Conservation (phyloP, 306 rosid genomes). For the Nissolia schottii region DNA sequence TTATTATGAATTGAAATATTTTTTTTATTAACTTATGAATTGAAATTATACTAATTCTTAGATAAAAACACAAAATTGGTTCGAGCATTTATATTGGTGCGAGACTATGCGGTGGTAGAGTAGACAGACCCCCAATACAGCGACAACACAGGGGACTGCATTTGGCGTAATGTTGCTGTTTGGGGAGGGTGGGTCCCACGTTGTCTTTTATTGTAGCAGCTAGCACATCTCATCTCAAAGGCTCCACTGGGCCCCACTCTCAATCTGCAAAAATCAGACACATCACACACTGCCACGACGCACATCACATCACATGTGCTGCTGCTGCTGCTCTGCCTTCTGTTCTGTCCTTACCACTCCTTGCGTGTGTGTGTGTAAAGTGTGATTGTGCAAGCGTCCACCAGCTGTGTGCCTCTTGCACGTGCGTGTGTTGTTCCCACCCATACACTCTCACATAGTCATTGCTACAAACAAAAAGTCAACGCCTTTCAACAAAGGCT, state of each 20-base stretch:
- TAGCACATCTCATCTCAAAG: neutral
- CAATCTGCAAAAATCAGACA: neutral
- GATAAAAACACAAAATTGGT: neutral
- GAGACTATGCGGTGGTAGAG: neutral
- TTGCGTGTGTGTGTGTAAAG: neutral
- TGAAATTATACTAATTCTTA: neutral
- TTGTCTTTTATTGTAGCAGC: neutral
- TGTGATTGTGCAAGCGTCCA: constrained; percentile 8
- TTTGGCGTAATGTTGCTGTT: constrained; percentile 10
- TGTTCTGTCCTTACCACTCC: constrained; percentile 21
- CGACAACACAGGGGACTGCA: constrained; percentile 20
- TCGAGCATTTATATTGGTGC: neutral
- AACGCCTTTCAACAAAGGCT: neutral
- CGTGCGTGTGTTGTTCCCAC: constrained; percentile 20
- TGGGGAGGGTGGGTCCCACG: constrained; percentile 18
- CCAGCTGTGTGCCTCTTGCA: constrained; percentile 10
- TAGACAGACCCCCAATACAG: neutral
- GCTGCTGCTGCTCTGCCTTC: constrained; percentile 1
- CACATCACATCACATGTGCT: constrained; percentile 45
- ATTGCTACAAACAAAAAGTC: neutral
- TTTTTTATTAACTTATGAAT: too few species aligned
- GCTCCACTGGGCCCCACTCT: constrained; percentile 10
- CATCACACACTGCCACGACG: constrained; percentile 31
- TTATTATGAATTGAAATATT: too few species aligned
- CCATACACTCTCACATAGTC: neutral